These are phyloP conservation scores for Angophora floribunda DNA, from an alignment of 345 rosid genomes.

Conservation along the genomic window DNA sequence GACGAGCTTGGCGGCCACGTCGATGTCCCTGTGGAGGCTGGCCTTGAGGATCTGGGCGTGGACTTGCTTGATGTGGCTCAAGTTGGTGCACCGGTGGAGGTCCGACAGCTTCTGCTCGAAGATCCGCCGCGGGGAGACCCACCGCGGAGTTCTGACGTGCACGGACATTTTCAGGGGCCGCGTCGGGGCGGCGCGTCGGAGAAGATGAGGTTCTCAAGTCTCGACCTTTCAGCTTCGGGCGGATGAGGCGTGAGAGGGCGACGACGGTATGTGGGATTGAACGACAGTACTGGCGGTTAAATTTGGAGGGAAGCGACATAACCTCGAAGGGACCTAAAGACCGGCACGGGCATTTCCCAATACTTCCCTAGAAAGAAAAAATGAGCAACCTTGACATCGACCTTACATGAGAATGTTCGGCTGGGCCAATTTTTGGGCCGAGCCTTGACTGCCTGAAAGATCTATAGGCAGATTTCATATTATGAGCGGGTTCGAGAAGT, in stretches of 20 bases:
- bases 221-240: neutral
- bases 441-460: neutral
- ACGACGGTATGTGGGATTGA: too few species aligned
- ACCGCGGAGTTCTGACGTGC: neutral
- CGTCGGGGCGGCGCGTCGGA: neutral
- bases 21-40: constrained; percentile 44
- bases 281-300: too few species aligned
- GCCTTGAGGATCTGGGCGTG: constrained; percentile 63
- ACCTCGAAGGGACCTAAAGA: neutral
- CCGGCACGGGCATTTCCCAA: too few species aligned
- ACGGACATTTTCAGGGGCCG: neutral
- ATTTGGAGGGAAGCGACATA: neutral
- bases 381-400: neutral
- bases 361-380: neutral
- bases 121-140: constrained; percentile 13
- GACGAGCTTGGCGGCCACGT: constrained; percentile 60
- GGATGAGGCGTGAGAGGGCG: too few species aligned
- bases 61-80: constrained; percentile 54
- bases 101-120: constrained; percentile 59
- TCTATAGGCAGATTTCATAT: neutral
- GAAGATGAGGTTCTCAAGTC: neutral
- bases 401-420: neutral
- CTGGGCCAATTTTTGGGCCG: neutral
- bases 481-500: neutral
- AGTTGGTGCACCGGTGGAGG: constrained; percentile 60